Percentiles rank a stretch among this genome's conserved stretches.
These are phyloP conservation scores for Melampsora larici-populina DNA, from an alignment of 1,284 basidiomycete species.

Conservation along the genomic window DNA sequence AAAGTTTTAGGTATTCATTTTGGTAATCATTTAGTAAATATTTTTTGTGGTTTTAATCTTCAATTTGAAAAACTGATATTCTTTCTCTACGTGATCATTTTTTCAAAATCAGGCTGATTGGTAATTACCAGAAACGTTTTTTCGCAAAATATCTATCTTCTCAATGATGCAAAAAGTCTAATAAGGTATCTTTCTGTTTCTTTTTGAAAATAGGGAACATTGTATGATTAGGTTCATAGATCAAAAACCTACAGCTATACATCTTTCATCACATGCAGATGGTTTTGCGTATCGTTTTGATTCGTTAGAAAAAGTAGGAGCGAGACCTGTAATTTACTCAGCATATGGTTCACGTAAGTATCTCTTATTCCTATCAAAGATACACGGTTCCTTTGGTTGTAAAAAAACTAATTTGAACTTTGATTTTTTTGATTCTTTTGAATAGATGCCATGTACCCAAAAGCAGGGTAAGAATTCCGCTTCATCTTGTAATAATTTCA, in stretches of 20 bases:
- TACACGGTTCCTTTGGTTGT: no score
- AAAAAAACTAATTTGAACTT: background rate
- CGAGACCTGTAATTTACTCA: conserved; percentile 26
- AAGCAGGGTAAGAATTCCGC: conserved; percentile 15
- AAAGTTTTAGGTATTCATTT: conserved; percentile 31
- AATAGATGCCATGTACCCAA: conserved; percentile 31
- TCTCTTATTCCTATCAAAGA: no score
- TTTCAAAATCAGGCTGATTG: background rate
- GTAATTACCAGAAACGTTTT: background rate
- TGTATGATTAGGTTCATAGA: conserved; percentile 37
- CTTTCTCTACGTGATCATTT: background rate
- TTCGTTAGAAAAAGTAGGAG: conserved; percentile 10
- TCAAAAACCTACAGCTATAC: conserved; percentile 12
- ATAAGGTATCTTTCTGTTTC: no score
- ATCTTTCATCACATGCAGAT: conserved; percentile 37
- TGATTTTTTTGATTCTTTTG: background rate
- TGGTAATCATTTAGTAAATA: conserved; percentile 22
- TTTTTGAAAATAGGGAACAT: conserved; percentile 16
- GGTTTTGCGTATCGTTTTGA: conserved; percentile 15
- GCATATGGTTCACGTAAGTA: conserved; percentile 36
- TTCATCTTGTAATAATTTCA: background rate
- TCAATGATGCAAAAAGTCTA: no score
- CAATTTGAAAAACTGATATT: no score
- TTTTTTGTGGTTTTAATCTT: no score
- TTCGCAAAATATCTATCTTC: no score